Conservation (phyloP, 805 yeast species). For the Barnettozyma salicaria region DNA sequence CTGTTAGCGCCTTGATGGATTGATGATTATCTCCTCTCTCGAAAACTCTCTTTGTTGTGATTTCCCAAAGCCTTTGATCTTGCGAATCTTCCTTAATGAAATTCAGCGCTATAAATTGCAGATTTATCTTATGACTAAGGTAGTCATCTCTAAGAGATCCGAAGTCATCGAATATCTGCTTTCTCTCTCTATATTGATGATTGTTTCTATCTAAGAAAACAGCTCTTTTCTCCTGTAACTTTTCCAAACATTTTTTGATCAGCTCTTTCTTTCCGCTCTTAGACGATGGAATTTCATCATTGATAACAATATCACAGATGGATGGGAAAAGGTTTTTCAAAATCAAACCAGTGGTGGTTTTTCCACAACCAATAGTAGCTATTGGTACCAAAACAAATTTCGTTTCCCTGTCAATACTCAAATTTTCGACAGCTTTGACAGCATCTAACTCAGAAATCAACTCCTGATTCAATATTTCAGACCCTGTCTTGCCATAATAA, state of each 20-base stretch:
- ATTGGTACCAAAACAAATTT: constrained; percentile 72
- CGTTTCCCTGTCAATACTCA: constrained; percentile 32
- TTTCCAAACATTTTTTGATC: constrained; percentile 40
- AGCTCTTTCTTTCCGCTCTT: constrained; percentile 43
- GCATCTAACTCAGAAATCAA: constrained; percentile 32
- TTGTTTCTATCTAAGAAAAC: constrained; percentile 83
- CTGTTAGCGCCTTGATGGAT: constrained; percentile 51
- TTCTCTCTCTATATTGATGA: constrained; percentile 64
- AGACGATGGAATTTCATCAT: constrained; percentile 58
- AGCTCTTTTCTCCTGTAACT: constrained; percentile 36
- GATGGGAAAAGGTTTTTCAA: constrained; percentile 46
- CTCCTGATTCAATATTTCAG: constrained; percentile 47
- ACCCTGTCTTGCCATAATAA: constrained; percentile 48
- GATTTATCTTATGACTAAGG: constrained; percentile 36
- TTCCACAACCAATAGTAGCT: constrained; percentile 93
- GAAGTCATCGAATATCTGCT: constrained; percentile 53
- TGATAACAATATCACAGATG: constrained; percentile 70
- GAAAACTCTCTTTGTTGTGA: constrained; percentile 55
- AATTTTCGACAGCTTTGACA: constrained; percentile 32
- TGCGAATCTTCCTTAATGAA: constrained; percentile 43
- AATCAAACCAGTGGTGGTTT: constrained; percentile 73
- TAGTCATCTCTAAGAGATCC: constrained; percentile 37
- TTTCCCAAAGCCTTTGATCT: constrained; percentile 35
- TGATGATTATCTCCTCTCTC: constrained; percentile 86
- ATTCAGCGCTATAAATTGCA: constrained; percentile 62